These are phyloP conservation scores for Poa pratensis DNA, from an alignment of 176 grass and related monocot genomes.

Conservation along the genomic window DNA sequence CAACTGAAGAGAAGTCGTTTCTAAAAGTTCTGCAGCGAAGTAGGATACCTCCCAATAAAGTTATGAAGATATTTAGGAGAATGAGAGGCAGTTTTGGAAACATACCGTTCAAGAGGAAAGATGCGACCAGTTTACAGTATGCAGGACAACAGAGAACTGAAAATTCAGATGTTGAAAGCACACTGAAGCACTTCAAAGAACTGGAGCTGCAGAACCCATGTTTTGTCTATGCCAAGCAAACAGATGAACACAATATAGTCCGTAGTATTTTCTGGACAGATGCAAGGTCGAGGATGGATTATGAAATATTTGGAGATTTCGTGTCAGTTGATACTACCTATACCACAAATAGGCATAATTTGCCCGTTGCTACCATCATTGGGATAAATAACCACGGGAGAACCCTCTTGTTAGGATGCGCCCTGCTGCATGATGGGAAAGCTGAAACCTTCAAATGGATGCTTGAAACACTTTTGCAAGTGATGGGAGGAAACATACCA, in stretches of 20 bases:
- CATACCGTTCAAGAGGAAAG: conserved; percentile 12
- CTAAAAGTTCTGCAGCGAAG: conserved; percentile 33
- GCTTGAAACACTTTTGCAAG: conserved; percentile 29
- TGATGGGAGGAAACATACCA: conserved; percentile 40
- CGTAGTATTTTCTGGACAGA: conserved; percentile 41
- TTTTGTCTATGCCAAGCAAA: conserved; percentile 14
- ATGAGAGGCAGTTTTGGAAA: conserved; percentile 7
- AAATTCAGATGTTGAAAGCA: conserved; percentile 26
- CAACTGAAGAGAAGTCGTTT: conserved; percentile 28
- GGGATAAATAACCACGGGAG: conserved; percentile 38
- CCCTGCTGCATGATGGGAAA: conserved; percentile 15
- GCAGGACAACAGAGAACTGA: conserved; percentile 10
- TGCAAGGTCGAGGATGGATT: conserved; percentile 26
- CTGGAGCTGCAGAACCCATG: conserved; percentile 22
- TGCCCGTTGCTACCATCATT: conserved; percentile 39
- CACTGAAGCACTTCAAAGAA: conserved; percentile 30
- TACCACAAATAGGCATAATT: conserved; percentile 30
- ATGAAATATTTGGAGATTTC: conserved; percentile 39
- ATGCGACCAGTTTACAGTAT: background rate
- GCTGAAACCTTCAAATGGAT: conserved; percentile 36
- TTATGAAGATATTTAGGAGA: conserved; percentile 33
- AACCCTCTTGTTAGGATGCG: conserved; percentile 24
- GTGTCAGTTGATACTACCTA: conserved; percentile 37
- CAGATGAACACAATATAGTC: conserved; percentile 9
- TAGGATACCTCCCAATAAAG: conserved; percentile 40